These are phyloP conservation scores for Phytopythium helicoides DNA, from an alignment of 352 stramenopile genomes.

Conservation along the genomic window DNA sequence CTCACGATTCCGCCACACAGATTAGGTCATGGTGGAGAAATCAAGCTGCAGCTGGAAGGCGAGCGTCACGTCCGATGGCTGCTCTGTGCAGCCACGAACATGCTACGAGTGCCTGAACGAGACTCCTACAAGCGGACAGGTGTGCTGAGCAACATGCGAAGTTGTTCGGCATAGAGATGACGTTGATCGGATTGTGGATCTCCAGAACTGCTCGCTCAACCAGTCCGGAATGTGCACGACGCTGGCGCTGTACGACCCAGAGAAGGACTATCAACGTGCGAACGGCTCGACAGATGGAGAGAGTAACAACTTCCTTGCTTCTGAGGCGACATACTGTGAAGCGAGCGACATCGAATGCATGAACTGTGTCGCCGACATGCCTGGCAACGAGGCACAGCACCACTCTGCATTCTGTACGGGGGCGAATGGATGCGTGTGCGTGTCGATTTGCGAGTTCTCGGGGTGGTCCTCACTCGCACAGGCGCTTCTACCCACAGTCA, in stretches of 20 bases:
- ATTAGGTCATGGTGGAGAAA: background rate
- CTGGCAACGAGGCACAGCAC: slow-evolving; percentile 14
- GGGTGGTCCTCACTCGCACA: slow-evolving; percentile 34
- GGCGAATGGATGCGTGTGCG: slow-evolving; percentile 29
- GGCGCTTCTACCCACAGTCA: slow-evolving; percentile 18
- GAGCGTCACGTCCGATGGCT: background rate
- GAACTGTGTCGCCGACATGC: slow-evolving; percentile 12
- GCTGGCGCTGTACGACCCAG: slow-evolving; percentile 3
- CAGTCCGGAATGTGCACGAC: slow-evolving; percentile 5
- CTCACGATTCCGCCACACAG: background rate
- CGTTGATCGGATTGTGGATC: background rate
- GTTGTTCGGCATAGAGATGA: background rate
- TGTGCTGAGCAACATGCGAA: background rate
- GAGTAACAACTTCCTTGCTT: slow-evolving; percentile 25
- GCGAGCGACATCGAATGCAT: slow-evolving; percentile 33
- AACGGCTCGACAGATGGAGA: slow-evolving; percentile 8
- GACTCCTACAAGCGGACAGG: slow-evolving; percentile 5
- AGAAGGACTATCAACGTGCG: background rate
- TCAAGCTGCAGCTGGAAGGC: slow-evolving; percentile 7
- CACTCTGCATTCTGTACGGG: slow-evolving; percentile 39
- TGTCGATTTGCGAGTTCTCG: slow-evolving; percentile 29
- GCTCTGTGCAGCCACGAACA: slow-evolving; percentile 13
- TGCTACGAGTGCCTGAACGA: slow-evolving; percentile 32
- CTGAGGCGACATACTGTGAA: slow-evolving; percentile 32
- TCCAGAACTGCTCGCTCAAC: slow-evolving; percentile 3